These are phyloP conservation scores for cucumber (Cucumis sativus) DNA, from an alignment of 306 rosid species.

Conservation along the genomic window Cucumber_9930_V3 NC_026657.2:39586001-39586500, in stretches of 20 bases:
- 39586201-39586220: background rate
- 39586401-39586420: too few species aligned
- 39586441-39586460: too few species aligned
- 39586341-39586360: too few species aligned
- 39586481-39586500: too few species aligned
- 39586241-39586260: background rate
- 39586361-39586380: too few species aligned
- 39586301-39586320: too few species aligned
- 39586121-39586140: conserved; percentile 1
- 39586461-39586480: too few species aligned
- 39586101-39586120: background rate
- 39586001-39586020: background rate
- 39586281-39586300: too few species aligned
- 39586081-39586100: background rate
- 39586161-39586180: background rate
- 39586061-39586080: background rate
- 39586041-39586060: background rate
- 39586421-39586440: too few species aligned
- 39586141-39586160: background rate
- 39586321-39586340: too few species aligned
- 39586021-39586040: background rate
- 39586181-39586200: background rate
- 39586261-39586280: background rate
- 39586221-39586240: background rate
- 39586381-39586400: too few species aligned